Evolutionary conservation across 257 asterid species (phyloP).

Genomic region (Lithospermum erythrorhizon): DNA sequence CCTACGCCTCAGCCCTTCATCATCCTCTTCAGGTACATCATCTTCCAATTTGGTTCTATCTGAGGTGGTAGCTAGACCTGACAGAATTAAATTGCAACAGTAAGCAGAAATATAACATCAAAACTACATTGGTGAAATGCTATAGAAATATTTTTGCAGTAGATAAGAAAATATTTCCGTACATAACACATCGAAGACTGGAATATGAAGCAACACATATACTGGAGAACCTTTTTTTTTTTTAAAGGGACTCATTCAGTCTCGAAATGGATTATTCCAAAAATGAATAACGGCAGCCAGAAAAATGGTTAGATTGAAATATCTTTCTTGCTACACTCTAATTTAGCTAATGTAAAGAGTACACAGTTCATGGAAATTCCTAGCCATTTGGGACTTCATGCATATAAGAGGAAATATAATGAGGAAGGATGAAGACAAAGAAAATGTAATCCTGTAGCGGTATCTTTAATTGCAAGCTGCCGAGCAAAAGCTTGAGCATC

Average conservation of each 20-base stretch:
- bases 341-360: not conserved
- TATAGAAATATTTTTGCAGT: not conserved
- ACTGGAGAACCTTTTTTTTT: not conserved
- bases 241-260: not conserved
- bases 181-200: not conserved
- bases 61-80: constrained; percentile 39
- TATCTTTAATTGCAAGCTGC: constrained; percentile 73
- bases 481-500: constrained; percentile 84
- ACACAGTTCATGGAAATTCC: too few relatives aligned
- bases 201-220: not conserved
- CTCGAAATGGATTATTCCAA: not conserved
- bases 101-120: constrained; percentile 7
- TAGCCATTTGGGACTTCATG: too few relatives aligned
- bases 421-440: not conserved
- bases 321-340: not conserved
- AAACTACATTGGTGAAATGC: constrained; percentile 1
- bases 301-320: too few relatives aligned
- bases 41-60: constrained; percentile 78
- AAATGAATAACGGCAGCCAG: too few relatives aligned
- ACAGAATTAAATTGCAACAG: constrained; percentile 6
- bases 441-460: constrained; percentile 26
- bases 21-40: constrained; percentile 76
- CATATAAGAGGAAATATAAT: not conserved
- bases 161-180: too few relatives aligned
- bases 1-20: constrained; percentile 89